Evolutionary conservation across 768 basidiomycete genomes (phyloP), one percentile per base, ranked within the genome.

Genomic region (Suillus weaverae): DNA sequence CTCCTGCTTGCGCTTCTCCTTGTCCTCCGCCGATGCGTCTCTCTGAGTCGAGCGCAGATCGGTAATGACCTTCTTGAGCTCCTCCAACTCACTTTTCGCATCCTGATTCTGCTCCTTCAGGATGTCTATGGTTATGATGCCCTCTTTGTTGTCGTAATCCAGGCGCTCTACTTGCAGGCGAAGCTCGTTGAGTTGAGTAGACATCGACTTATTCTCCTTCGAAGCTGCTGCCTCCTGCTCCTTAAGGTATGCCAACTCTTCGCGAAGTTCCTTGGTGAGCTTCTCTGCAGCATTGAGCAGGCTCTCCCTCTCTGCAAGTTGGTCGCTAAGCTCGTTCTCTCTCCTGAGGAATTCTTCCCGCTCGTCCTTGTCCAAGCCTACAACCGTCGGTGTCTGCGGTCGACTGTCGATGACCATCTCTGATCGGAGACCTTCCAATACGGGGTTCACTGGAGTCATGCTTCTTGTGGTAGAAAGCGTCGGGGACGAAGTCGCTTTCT

Each of bases 1-100:
- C 82, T 99, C 97, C 73, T 97, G 95, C 78, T 99, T 99, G 77
- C 92, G 88, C 83, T 94, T 97, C 83, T 99, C 97, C 81, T 96
- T 98, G 76, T 98, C 97, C 76, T 99, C 97, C 38, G 89, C 89
- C 44, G 90, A 89, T 18, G 90, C 86, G 66, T 93, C 92, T 77
- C 90, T 92, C 77, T 95, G 92, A 14, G 88, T 84, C 41, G 83
- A 80, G 80, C 93, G 95, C 69, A 94, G 78, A 55, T 95, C 94
- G 20, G 84, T 77, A 64, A 95, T 84, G 67, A 87, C 85, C 78
- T 87, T 90, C 82, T 84, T 88, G 50, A 99, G 83, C 72, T 97
- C 95, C 70, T 98, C 97, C 64, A 98, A 80, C 77, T 98, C 97
- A 57, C 77, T 84, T 77, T 89, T 88, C 22, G 93, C 85, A 74